Evolutionary conservation across 768 basidiomycete genomes (phyloP).

Genomic region (Suillus placidus): DNA sequence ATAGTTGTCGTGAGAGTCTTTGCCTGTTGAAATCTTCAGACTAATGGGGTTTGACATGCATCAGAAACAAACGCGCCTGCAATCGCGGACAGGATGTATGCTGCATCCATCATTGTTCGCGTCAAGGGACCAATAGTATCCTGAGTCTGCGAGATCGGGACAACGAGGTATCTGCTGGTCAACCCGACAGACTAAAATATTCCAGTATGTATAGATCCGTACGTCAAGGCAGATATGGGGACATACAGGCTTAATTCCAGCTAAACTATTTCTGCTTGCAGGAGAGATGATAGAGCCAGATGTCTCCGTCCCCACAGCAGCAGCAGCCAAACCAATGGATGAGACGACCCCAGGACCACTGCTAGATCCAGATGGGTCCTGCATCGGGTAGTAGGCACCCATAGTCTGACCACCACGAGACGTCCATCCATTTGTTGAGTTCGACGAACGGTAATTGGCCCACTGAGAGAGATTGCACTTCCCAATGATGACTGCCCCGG

Average conservation of each 20-base stretch:
- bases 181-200: conserved; percentile 2
- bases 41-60: background rate
- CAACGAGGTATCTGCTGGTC: conserved; percentile 34
- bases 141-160: conserved; percentile 54
- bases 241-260: conserved; percentile 52
- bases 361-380: conserved; percentile 54
- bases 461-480: conserved; percentile 56
- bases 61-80: conserved; percentile 37
- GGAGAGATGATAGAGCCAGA: conserved; percentile 55
- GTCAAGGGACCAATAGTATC: conserved; percentile 59
- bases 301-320: conserved; percentile 48
- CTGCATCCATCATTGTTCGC: conserved; percentile 52
- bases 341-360: conserved; percentile 54
- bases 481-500: conserved; percentile 27
- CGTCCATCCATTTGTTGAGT: conserved; percentile 50
- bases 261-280: conserved; percentile 49
- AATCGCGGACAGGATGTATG: conserved; percentile 51
- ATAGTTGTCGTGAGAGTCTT: conserved; percentile 5
- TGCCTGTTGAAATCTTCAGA: background rate
- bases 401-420: conserved; percentile 49
- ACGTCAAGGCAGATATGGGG: background rate
- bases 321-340: conserved; percentile 48
- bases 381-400: conserved; percentile 48
- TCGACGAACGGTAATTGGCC: conserved; percentile 44
- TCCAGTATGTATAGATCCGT: background rate